These are phyloP conservation scores for Kodamaea nitidulidarum DNA, from an alignment of 805 yeast genomes.

Conservation along the genomic window DNA sequence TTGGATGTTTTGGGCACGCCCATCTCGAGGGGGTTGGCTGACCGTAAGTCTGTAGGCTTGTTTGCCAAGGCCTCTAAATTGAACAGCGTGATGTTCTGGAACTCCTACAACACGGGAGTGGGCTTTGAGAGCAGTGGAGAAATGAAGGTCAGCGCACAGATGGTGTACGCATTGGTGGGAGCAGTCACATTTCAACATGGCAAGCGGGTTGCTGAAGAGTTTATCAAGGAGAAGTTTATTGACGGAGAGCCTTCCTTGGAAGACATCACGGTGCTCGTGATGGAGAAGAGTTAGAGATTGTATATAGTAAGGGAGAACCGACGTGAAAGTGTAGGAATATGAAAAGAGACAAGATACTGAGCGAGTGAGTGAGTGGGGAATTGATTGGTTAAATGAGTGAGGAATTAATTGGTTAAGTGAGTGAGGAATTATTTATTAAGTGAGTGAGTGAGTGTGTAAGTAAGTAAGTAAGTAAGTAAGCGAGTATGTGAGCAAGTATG, in stretches of 20 bases:
- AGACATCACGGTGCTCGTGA: conserved; percentile 29
- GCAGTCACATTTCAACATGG: conserved; percentile 66
- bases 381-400: too few relatives aligned
- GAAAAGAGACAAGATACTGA: too few relatives aligned
- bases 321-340: too few relatives aligned
- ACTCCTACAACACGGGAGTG: conserved; percentile 47
- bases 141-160: conserved; percentile 49
- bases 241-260: conserved; percentile 25
- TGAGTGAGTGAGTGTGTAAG: too few relatives aligned
- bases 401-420: too few relatives aligned
- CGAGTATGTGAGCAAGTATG: too few relatives aligned
- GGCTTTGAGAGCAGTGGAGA: conserved; percentile 52
- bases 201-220: conserved; percentile 51
- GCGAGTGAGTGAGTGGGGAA: too few relatives aligned
- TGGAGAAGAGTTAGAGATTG: conserved; percentile 15
- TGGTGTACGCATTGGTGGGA: conserved; percentile 61
- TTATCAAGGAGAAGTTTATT: conserved; percentile 51
- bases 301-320: not conserved
- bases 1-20: conserved; percentile 60
- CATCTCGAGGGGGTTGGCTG: conserved; percentile 47
- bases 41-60: conserved; percentile 47
- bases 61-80: conserved; percentile 49
- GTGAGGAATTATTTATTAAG: too few relatives aligned
- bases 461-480: too few relatives aligned
- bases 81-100: conserved; percentile 62